Base-by-base conservation (phyloP, 352 stramenopile species). In the Globisporangium recalcitrans region DNA sequence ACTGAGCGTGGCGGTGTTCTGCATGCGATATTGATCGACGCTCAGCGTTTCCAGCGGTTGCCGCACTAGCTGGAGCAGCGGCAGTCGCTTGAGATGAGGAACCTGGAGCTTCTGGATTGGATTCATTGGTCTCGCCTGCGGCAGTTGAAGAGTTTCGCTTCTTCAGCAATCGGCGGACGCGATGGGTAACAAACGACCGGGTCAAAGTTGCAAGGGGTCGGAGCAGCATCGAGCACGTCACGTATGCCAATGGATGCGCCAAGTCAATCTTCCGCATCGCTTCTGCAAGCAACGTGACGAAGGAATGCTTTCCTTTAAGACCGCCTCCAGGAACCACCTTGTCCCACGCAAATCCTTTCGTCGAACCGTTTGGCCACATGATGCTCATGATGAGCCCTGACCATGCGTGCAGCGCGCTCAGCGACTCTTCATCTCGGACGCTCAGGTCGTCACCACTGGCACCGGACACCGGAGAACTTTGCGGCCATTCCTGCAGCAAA, bases 361-460 rank as follows among this genome's bases (percentile, higher is more conserved):
- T 78, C 14, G 80, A 79, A 2, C 82, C 85, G 44, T 87, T 85
- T 4, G 87, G 87, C 87, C 87, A 96, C 53, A 94, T 71, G 42
- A 96, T 89, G 57, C 83, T 93, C 84, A 94, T 93, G 34, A 93
- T 88, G 34, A 96, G 65, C 13, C 82, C 83, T 4, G 78, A 81
- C 87, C 87, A 96, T 3, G 85, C 87, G 56, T 96, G 85, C 34
- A 96, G 62, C n/a, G 70, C 78, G 62, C 80, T 93, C 34, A 96
- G 36, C 11, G 85, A 78, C n/a, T 56, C 53, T 57, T 92, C 82
- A 52, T 94, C 83, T 13, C 70, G 65, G n/a, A 94, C 77, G 46
- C 56, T 75, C 8, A 85, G 34, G 38, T 79, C 67, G 8, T 38
- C 61, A 21, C 58, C 52, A 7, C 27, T 68, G 24, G 44, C 34